phyloP scores from a whole-genome alignment of 371 early-diverging fungal species.

The Gilbertella persicaria region DNA sequence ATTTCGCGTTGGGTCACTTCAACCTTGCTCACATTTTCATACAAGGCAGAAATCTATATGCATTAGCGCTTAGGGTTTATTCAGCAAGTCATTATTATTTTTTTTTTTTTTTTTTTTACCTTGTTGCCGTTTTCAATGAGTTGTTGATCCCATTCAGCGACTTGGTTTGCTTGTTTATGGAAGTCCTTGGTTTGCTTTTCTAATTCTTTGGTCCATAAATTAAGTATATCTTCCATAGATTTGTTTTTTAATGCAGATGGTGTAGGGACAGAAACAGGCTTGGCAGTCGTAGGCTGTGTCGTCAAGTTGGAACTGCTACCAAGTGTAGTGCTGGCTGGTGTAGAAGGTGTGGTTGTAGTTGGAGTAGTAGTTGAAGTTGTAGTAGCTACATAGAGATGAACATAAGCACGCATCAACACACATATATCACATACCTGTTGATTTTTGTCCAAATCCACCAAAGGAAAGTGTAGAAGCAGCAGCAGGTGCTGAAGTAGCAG shows the following conservation, averaged over 20 bases:
- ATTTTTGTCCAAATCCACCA: constrained; percentile 9
- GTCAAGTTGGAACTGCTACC: constrained; percentile 24
- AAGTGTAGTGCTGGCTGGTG: constrained; percentile 17
- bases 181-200: constrained; percentile 79
- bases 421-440: not conserved
- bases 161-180: constrained; percentile 82
- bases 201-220: constrained; percentile 84
- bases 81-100: too few species aligned
- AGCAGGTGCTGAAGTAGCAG: constrained; percentile 8
- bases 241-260: constrained; percentile 73
- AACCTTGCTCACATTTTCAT: constrained; percentile 70
- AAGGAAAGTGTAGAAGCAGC: constrained; percentile 12
- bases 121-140: constrained; percentile 82
- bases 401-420: not conserved
- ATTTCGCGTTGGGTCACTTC: constrained; percentile 79
- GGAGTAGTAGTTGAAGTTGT: not conserved
- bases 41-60: constrained; percentile 73
- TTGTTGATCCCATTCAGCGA: constrained; percentile 85
- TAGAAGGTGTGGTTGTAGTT: constrained; percentile 8
- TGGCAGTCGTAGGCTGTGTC: constrained; percentile 25
- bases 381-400: not conserved
- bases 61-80: too few species aligned
- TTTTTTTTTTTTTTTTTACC: constrained; percentile 36
- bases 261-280: constrained; percentile 41
- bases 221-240: constrained; percentile 86